phyloP scores from a whole-genome alignment of 148 eudicot species.

The Euryodendron excelsum region DNA sequence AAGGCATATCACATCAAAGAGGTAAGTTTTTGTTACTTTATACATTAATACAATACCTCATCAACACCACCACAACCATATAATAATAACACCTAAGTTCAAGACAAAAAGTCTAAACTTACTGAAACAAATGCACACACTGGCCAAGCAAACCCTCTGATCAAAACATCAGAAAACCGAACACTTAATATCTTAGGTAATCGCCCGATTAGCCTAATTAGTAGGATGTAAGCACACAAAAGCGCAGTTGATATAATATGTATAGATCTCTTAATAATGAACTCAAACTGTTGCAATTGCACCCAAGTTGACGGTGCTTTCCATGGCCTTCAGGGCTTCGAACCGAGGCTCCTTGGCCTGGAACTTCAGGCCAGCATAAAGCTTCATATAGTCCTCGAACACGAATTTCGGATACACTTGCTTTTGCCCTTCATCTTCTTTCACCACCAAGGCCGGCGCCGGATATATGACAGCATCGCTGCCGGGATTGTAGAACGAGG shows the following conservation, averaged over 20 bases:
- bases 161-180: not conserved
- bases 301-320: slow-evolving; percentile 38
- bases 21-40: slow-evolving; percentile 6
- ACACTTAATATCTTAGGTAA: not conserved
- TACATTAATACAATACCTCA: not conserved
- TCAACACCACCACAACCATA: slow-evolving; percentile 10
- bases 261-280: not conserved
- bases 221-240: not conserved
- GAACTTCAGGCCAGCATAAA: slow-evolving; percentile 75
- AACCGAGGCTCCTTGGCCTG: slow-evolving; percentile 90
- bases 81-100: not conserved
- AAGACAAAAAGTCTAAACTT: no score
- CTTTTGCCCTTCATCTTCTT: slow-evolving; percentile 37
- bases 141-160: not conserved
- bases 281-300: slow-evolving; percentile 52
- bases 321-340: slow-evolving; percentile 73
- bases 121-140: no score
- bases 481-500: slow-evolving; percentile 96
- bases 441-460: slow-evolving; percentile 57
- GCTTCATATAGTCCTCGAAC: slow-evolving; percentile 96
- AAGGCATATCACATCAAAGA: not conserved
- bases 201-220: not conserved
- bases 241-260: no score
- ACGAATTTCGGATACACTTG: slow-evolving; percentile 69
- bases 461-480: slow-evolving; percentile 85